Base-by-base conservation (phyloP, 2,329 filamentous ascomycete species). In the Aspergillus brunneoviolaceus region DNA sequence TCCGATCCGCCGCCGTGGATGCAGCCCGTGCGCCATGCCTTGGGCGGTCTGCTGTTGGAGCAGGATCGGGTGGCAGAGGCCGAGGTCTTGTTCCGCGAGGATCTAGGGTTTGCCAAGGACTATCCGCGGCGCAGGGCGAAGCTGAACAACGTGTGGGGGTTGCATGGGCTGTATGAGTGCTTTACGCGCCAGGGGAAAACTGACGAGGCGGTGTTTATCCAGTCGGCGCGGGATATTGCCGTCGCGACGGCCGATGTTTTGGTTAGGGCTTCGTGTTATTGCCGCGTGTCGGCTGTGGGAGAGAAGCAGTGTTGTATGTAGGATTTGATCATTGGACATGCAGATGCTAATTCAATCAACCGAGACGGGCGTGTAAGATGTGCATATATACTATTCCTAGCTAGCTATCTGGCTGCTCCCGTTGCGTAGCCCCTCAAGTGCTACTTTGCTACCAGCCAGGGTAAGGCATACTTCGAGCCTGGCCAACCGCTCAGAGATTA, bases 1-100 rank as follows among this genome's bases (percentile, higher is more conserved):
- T 85, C 87, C 53, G 89, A 91, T 69, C 89, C 89, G 0, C 89
- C 88, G 86, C 85, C 86, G 0, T 91, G 88, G 88, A 90, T 91
- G 87, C 86, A 89, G 69, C 88, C 88, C 0, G 84, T 85, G 0
- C 79, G 87, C 3, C 89, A 91, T 70, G 87, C 88, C 0, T 87
- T 87, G 52, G 88, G 85, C 1, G 88, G 87, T 0, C 76, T 91
- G 4, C 72, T 90, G 31, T 77, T 89, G 11, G 89, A 91, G 69
- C 87, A 88, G 67, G 84, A 82, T 0, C 76, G 76, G 9, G 75
- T 82, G 0, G 76, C 81, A 12, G 78, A 87, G 56, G 86, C 87
- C 0, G 73, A 80, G 5, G 75, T 66, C 0, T 79, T 85, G 0
- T 89, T 89, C 65, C 76, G 73, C 11, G 84, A 84, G 0, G 87